Evolutionary conservation across 169 alveolate species (phyloP).

Genomic region (Pseudocohnilembus persalinus): DNA sequence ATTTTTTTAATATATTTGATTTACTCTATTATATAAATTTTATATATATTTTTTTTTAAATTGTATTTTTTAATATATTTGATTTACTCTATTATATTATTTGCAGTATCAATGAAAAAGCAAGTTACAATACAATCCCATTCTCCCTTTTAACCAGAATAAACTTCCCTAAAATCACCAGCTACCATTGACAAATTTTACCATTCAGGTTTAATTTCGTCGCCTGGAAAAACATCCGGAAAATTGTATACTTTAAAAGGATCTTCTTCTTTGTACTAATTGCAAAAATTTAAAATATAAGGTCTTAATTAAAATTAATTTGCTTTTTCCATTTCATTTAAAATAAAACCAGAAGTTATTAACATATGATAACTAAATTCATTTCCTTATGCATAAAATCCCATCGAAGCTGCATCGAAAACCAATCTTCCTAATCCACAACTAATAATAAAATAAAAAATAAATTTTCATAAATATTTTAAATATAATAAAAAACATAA

Average conservation of each 20-base stretch:
- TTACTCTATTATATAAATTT: no score
- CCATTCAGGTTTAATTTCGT: slow-evolving; percentile 71
- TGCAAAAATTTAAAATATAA: slow-evolving; percentile 76
- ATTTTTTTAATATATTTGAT: no score
- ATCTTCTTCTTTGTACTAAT: slow-evolving; percentile 85
- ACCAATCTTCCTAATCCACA: slow-evolving; percentile 97
- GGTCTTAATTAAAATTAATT: slow-evolving; percentile 57
- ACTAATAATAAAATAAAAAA: slow-evolving; percentile 93
- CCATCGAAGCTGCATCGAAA: slow-evolving; percentile 94
- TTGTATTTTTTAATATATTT: slow-evolving; percentile 92
- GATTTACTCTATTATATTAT: slow-evolving; percentile 93
- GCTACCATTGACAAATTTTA: slow-evolving; percentile 96
- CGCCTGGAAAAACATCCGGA: slow-evolving; percentile 91
- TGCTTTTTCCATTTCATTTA: slow-evolving; percentile 53
- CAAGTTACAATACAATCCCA: slow-evolving; percentile 97
- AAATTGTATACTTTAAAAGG: slow-evolving; percentile 83
- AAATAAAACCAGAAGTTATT: slow-evolving; percentile 72
- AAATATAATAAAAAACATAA: no score
- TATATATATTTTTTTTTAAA: no score
- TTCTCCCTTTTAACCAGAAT: slow-evolving; percentile 55
- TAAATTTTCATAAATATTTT: slow-evolving; percentile 54
- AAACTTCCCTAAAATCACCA: slow-evolving; percentile 94
- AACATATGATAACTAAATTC: slow-evolving; percentile 97
- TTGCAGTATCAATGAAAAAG: slow-evolving; percentile 98
- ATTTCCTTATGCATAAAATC: slow-evolving; percentile 98